Base-by-base conservation (phyloP, 2,329 filamentous ascomycete species). In the Microsporum ferrugineum region DNA sequence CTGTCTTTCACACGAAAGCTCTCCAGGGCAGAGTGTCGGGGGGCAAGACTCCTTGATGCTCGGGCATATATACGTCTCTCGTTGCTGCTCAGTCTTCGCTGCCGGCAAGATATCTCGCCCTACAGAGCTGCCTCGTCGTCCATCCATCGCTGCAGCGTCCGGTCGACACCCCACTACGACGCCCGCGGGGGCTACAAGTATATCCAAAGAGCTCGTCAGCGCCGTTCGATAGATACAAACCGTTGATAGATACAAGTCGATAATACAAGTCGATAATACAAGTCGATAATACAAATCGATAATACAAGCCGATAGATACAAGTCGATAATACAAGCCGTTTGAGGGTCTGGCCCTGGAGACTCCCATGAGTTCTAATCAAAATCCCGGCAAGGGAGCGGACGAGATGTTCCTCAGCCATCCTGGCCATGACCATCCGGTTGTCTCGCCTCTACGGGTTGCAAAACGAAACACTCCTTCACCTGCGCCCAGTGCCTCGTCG, bases 371-470 rank as follows among this genome's bases (percentile, higher is more conserved):
- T 27, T 57, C 55, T 79, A 80, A 71, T 73, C 72, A 71, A 61
- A 68, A 69, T 69, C 75, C 70, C 61, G 86, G 87, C 68, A 79
- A 86, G 67, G 83, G 87, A 31, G 87, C 90, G 34, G 87, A 91
- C 75, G 89, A 92, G 80, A 87, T 95, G 78, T 92, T 95, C 77
- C 82, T 95, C 65, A 74, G 80, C 63, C 75, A 71, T 63, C 74
- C 74, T 58, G 76, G 74, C 60, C 73, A 75, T 53, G 85, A 90
- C 68, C 90, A 88, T 68, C 88, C 90, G 62, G 89, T 88, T 17
- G 83, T 95, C 67, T 88, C 88, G 69, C 91, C 91, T 63, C 76
- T 96, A 75, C 84, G 89, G 70, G 95, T 95, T 72, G 87, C 86
- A 77, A 95, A 95, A 74, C 84, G 86, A 61, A 83, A 85, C 68